These are phyloP conservation scores for Stachybotrys chlorohalonatus DNA, from an alignment of 2,329 filamentous ascomycete species.

Conservation along the genomic window DNA sequence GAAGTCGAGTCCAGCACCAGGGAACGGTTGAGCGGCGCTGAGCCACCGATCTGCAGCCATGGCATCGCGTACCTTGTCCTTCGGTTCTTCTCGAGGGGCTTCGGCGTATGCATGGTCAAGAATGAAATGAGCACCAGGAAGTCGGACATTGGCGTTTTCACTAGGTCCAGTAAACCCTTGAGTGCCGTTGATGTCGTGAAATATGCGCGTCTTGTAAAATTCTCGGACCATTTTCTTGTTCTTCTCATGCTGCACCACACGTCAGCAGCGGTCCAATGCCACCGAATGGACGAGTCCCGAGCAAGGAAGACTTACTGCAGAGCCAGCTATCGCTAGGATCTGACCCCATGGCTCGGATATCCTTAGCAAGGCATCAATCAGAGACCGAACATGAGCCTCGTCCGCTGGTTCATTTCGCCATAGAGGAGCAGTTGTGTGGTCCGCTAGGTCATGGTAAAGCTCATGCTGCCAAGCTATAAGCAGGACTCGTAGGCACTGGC, in stretches of 20 bases:
- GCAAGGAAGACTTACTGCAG: neutral
- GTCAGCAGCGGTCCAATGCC: slow-evolving; percentile 1
- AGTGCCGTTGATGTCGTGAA: slow-evolving; percentile 11
- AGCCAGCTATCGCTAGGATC: slow-evolving; percentile 9
- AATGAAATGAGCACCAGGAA: slow-evolving; percentile 16
- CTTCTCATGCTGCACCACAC: slow-evolving; percentile 13
- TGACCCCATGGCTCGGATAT: slow-evolving; percentile 23
- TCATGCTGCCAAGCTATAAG: slow-evolving; percentile 24
- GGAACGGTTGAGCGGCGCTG: slow-evolving; percentile 1
- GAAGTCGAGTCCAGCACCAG: slow-evolving; percentile 1
- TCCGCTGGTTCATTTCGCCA: slow-evolving; percentile 21
- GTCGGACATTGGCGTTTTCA: slow-evolving; percentile 3
- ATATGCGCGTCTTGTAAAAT: slow-evolving; percentile 19
- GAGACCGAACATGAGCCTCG: slow-evolving; percentile 19
- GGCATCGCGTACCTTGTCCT: slow-evolving; percentile 8
- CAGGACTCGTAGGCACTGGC: slow-evolving; percentile 21
- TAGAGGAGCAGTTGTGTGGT: slow-evolving; percentile 26
- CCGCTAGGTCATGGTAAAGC: slow-evolving; percentile 23
- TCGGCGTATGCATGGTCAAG: slow-evolving; percentile 14
- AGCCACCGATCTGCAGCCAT: slow-evolving; percentile 13
- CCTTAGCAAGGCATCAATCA: slow-evolving; percentile 23
- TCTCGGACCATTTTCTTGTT: slow-evolving; percentile 19
- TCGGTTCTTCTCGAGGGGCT: slow-evolving; percentile 10
- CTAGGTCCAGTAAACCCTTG: neutral
- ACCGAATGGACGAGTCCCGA: neutral